Percentiles rank a stretch among this genome's conserved stretches.
Conservation (phyloP, 2,329 filamentous ascomycete species). For the Exophiala viscosa region DNA sequence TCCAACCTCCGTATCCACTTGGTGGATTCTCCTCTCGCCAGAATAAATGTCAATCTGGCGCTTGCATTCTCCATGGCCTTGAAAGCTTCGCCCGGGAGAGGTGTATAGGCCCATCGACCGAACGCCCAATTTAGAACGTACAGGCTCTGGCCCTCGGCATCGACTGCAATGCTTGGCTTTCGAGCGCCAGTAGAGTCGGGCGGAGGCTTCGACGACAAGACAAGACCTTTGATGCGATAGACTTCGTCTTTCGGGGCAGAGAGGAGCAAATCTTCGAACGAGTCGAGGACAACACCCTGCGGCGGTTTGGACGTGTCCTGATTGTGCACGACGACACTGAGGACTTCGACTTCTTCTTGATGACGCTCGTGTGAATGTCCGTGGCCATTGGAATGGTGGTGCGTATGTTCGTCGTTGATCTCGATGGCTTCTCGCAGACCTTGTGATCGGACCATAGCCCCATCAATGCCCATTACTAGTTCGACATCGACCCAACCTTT, state of each 20-base stretch:
- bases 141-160: constrained; percentile 43
- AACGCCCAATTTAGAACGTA: constrained; percentile 99
- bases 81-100: constrained; percentile 41
- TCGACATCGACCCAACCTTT: constrained; percentile 74
- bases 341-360: constrained; percentile 81
- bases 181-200: constrained; percentile 47
- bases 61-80: constrained; percentile 32
- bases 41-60: constrained; percentile 44
- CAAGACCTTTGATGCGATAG: constrained; percentile 83
- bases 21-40: constrained; percentile 45
- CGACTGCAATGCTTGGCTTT: constrained; percentile 29
- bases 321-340: constrained; percentile 63
- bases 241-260: constrained; percentile 85
- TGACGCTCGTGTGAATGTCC: constrained; percentile 55
- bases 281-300: constrained; percentile 47
- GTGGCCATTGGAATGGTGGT: constrained; percentile 40
- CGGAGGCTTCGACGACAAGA: constrained; percentile 43
- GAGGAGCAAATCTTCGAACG: constrained; percentile 63
- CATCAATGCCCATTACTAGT: constrained; percentile 83
- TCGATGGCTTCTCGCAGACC: constrained; percentile 29
- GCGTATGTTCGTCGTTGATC: constrained; percentile 34
- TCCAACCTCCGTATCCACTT: constrained; percentile 51
- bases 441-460: constrained; percentile 58
- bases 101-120: constrained; percentile 87
- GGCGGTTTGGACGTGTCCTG: constrained; percentile 40